These are phyloP conservation scores for Fusarium praegraminearum DNA, from an alignment of 2,329 filamentous ascomycete genomes.

Conservation along the genomic window DNA sequence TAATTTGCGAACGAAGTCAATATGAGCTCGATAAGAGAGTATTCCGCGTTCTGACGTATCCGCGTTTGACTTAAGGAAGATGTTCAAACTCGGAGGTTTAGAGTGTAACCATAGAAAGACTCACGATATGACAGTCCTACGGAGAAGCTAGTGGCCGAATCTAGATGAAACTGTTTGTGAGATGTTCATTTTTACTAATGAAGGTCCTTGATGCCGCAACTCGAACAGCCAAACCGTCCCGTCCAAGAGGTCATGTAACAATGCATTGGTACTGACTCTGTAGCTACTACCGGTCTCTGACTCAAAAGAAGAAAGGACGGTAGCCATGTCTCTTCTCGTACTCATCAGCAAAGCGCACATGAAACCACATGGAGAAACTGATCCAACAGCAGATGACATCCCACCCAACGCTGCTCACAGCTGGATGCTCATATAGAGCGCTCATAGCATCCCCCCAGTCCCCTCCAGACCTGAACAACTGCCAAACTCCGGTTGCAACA, in stretches of 20 bases:
- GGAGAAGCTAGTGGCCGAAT: not conserved
- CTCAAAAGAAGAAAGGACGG: not conserved
- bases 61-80: not conserved
- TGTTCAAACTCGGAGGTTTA: not conserved
- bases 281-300: too few species aligned
- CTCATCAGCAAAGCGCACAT: not conserved
- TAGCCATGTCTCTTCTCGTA: not conserved
- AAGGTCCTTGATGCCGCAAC: too few species aligned
- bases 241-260: too few species aligned
- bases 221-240: too few species aligned
- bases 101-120: not conserved
- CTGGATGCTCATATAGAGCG: not conserved
- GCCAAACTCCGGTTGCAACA: not conserved
- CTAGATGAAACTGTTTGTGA: too few species aligned
- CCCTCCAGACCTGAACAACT: not conserved
- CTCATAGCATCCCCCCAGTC: not conserved
- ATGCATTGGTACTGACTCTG: too few species aligned
- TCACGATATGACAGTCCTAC: not conserved
- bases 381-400: conserved; percentile 5
- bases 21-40: not conserved
- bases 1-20: rapidly evolving
- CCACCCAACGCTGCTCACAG: not conserved
- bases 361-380: not conserved
- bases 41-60: not conserved
- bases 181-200: too few species aligned